phyloP scores from a whole-genome alignment of 2,329 filamentous ascomycete genomes.

The Cercospora zeae-maydis region DNA sequence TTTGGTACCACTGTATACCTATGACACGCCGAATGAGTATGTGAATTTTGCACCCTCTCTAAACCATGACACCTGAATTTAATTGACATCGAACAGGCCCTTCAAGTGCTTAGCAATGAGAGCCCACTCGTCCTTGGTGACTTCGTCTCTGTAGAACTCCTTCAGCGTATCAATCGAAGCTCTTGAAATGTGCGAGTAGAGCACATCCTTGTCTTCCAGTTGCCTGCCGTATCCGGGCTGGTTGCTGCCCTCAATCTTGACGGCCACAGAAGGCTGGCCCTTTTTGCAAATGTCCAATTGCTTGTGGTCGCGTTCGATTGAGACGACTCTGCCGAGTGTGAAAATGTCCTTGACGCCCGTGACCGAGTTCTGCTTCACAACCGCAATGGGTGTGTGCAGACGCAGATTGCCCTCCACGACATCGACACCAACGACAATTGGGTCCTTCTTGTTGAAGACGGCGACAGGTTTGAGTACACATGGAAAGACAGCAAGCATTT shows the following conservation, averaged over 20 bases:
- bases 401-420: constrained; percentile 85
- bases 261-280: constrained; percentile 91
- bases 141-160: constrained; percentile 86
- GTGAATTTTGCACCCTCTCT: background rate
- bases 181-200: constrained; percentile 86
- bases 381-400: constrained; percentile 84
- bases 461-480: constrained; percentile 86
- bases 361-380: constrained; percentile 73
- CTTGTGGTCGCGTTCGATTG: constrained; percentile 97
- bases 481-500: constrained; percentile 94
- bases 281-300: constrained; percentile 88
- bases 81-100: constrained; percentile 73
- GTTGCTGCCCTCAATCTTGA: constrained; percentile 93
- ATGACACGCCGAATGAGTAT: background rate
- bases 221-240: constrained; percentile 95
- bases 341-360: constrained; percentile 83
- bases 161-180: constrained; percentile 91
- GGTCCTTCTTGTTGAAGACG: constrained; percentile 97
- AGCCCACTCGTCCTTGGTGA: constrained; percentile 88
- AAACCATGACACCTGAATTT: background rate
- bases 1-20: background rate
- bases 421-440: constrained; percentile 93
- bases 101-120: constrained; percentile 88
- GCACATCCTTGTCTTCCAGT: constrained; percentile 80
- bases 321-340: constrained; percentile 84